These are phyloP conservation scores for Monosporozyma yasuniensis DNA, from an alignment of 805 yeast species.

Conservation along the genomic window DNA sequence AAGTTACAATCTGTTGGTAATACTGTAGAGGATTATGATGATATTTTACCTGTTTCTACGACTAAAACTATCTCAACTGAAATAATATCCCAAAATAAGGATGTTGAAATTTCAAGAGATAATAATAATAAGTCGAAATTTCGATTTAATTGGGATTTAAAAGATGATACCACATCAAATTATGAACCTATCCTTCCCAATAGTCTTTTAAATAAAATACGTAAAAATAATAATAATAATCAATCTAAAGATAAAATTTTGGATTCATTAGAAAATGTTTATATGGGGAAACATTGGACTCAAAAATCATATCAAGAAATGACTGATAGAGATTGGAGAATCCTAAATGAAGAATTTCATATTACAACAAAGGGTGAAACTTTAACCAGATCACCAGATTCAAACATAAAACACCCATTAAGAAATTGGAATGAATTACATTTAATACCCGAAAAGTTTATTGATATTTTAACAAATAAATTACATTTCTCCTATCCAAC, in stretches of 20 bases:
- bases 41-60: neutral
- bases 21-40: neutral
- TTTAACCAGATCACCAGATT: neutral
- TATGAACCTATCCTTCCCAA: constrained; percentile 35
- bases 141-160: constrained; percentile 58
- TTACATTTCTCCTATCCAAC: constrained; percentile 62
- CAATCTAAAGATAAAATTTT: neutral
- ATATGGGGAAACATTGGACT: constrained; percentile 47
- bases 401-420: constrained; percentile 41
- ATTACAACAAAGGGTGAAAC: constrained; percentile 44
- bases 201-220: constrained; percentile 9
- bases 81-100: neutral
- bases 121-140: constrained; percentile 31
- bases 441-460: constrained; percentile 35
- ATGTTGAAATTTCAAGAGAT: neutral
- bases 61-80: neutral
- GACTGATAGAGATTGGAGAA: constrained; percentile 85
- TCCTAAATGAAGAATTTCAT: constrained; percentile 67
- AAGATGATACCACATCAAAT: constrained; percentile 53
- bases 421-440: constrained; percentile 63
- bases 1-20: neutral
- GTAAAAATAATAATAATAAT: too few species aligned
- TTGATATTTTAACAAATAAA: constrained; percentile 30
- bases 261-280: constrained; percentile 11
- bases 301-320: constrained; percentile 54